These are phyloP conservation scores for Colletotrichum sp. DNA, from an alignment of 2,329 filamentous ascomycete species.

Conservation along the genomic window DNA sequence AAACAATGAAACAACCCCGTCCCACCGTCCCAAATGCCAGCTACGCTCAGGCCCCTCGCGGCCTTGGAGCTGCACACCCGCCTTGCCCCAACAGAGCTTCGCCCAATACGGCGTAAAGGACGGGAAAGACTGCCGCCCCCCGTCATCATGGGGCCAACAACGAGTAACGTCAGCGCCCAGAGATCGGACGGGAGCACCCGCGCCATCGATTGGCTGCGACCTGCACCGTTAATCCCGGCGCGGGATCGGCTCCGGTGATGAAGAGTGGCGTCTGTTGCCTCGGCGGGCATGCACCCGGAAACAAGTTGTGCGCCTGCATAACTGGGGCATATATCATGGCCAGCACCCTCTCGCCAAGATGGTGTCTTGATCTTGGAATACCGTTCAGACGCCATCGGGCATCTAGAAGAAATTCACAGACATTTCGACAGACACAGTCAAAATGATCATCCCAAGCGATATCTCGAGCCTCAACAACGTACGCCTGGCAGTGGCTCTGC, in stretches of 20 bases:
- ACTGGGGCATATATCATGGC: not conserved
- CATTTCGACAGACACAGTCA: not conserved
- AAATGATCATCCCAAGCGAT: constrained; percentile 8
- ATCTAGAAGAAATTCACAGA: not conserved
- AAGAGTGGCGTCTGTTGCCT: not conserved
- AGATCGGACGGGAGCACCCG: not conserved
- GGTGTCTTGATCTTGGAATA: not conserved
- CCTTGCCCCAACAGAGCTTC: not conserved
- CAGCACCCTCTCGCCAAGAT: not conserved
- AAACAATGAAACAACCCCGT: constrained; percentile 1
- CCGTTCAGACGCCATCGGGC: not conserved
- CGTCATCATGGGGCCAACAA: not conserved
- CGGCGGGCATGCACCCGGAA: not conserved
- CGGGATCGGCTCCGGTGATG: not conserved
- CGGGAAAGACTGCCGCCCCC: not conserved
- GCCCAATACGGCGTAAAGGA: not conserved
- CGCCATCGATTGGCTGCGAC: not conserved
- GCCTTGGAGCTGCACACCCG: not conserved
- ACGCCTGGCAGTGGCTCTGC: constrained; percentile 7
- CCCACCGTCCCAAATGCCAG: constrained; percentile 8
- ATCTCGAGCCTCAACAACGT: not conserved
- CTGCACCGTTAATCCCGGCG: not conserved
- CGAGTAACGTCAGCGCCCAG: not conserved
- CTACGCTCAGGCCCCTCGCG: constrained; percentile 2
- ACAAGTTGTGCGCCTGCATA: not conserved